phyloP scores from a whole-genome alignment of 176 grass and related monocot species.

The Alloteropsis semialata region DNA sequence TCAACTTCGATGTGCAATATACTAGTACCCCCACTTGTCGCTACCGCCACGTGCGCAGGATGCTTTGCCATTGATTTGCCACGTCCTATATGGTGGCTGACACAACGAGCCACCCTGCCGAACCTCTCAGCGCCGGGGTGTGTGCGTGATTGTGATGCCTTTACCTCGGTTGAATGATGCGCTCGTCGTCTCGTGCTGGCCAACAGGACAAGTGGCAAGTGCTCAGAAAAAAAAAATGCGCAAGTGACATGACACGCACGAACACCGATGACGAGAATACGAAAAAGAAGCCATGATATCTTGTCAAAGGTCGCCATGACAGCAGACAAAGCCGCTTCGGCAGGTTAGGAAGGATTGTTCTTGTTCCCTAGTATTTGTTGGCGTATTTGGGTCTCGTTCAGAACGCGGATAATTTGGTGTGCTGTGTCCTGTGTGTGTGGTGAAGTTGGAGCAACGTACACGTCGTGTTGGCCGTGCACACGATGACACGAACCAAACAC shows the following conservation, averaged over 20 bases:
- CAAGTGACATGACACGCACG: background rate
- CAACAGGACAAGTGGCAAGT: too few relatives aligned
- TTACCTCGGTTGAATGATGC: background rate
- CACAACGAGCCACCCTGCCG: background rate
- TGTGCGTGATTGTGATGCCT: background rate
- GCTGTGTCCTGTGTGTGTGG: too few relatives aligned
- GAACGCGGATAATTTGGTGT: too few relatives aligned
- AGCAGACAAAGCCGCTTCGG: background rate
- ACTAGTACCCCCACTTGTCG: background rate
- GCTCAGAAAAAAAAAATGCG: background rate
- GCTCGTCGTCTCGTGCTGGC: too few relatives aligned
- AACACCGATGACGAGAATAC: background rate
- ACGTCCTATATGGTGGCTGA: background rate
- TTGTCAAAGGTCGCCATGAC: background rate
- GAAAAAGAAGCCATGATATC: background rate
- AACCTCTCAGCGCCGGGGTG: background rate
- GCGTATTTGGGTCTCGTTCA: too few relatives aligned
- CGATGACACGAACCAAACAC: too few relatives aligned
- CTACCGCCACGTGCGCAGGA: background rate
- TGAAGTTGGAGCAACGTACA: too few relatives aligned
- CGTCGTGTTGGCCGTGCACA: too few relatives aligned
- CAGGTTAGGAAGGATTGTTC: too few relatives aligned
- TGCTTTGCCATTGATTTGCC: constrained; percentile 1
- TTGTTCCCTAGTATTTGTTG: too few relatives aligned
- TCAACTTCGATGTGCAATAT: background rate